Conservation (phyloP, 768 basidiomycete genomes). For the Daedalea quercina region DNA sequence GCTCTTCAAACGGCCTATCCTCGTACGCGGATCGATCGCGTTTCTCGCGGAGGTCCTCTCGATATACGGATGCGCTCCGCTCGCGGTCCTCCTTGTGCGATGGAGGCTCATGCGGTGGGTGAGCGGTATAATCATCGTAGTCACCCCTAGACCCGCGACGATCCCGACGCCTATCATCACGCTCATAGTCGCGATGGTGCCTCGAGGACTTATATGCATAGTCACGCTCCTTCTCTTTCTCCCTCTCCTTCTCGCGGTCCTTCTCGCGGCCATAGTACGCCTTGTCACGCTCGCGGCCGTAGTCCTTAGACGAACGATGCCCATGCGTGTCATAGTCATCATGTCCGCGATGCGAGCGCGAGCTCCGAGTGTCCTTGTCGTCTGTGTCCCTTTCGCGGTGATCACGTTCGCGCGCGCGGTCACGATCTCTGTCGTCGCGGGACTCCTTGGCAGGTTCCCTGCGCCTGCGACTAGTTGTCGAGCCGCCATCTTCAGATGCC, state of each 20-base stretch:
- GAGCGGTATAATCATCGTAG: slow-evolving; percentile 22
- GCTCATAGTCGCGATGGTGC: slow-evolving; percentile 49
- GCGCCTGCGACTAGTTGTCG: slow-evolving; percentile 72
- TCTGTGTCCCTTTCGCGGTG: slow-evolving; percentile 18
- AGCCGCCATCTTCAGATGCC: slow-evolving; percentile 72
- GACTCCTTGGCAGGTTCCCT: slow-evolving; percentile 54
- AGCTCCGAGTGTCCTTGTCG: slow-evolving; percentile 29
- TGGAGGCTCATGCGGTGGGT: slow-evolving; percentile 30
- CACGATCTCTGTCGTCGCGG: slow-evolving; percentile 30
- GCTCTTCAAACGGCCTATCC: slow-evolving; percentile 44
- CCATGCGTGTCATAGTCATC: slow-evolving; percentile 37
- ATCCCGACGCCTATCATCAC: slow-evolving; percentile 43
- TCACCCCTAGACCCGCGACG: slow-evolving; percentile 33
- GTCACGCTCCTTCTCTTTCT: slow-evolving; percentile 34
- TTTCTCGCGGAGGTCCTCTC: slow-evolving; percentile 27
- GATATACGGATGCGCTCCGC: slow-evolving; percentile 37
- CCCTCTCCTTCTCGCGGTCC: slow-evolving; percentile 26
- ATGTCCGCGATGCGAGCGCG: slow-evolving; percentile 40
- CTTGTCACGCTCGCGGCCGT: slow-evolving; percentile 29
- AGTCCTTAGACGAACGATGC: slow-evolving; percentile 32
- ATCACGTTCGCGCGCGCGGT: slow-evolving; percentile 23
- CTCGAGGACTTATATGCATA: slow-evolving; percentile 35
- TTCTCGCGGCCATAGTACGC: slow-evolving; percentile 26
- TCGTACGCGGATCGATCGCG: slow-evolving; percentile 31
- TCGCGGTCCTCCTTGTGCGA: slow-evolving; percentile 35